These are phyloP conservation scores for Rusavskia elegans DNA, from an alignment of 495 filamentous ascomycete species.

Conservation along the genomic window DNA sequence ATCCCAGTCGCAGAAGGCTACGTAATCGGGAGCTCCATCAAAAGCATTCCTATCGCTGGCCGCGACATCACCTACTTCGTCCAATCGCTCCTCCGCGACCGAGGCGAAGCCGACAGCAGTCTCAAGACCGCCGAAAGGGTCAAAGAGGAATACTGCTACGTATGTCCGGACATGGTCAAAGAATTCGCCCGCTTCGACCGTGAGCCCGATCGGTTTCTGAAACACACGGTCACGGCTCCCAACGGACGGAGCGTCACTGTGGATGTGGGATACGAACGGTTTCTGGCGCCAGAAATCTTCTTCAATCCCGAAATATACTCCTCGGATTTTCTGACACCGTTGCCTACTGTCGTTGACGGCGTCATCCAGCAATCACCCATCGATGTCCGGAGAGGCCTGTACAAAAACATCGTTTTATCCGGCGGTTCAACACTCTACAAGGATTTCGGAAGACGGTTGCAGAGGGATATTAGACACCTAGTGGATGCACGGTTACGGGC, in stretches of 20 bases:
- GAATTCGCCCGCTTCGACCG: conserved; percentile 86
- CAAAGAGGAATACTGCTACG: conserved; percentile 97
- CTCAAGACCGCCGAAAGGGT: conserved; percentile 95
- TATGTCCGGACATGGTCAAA: conserved; percentile 95
- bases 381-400: conserved; percentile 87
- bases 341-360: conserved; percentile 84
- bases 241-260: conserved; percentile 71
- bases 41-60: conserved; percentile 93
- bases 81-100: conserved; percentile 86
- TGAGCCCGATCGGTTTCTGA: conserved; percentile 77
- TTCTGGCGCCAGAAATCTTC: conserved; percentile 96
- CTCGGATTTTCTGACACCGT: conserved; percentile 90
- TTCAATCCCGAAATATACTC: conserved; percentile 99
- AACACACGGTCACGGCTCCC: conserved; percentile 75
- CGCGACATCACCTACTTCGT: conserved; percentile 98
- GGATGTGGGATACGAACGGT: conserved; percentile 94
- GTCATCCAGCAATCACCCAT: conserved; percentile 97
- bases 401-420: conserved; percentile 98
- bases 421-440: conserved; percentile 95
- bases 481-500: conserved; percentile 84
- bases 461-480: conserved; percentile 88
- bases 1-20: conserved; percentile 98
- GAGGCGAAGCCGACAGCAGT: conserved; percentile 90
- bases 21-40: conserved; percentile 96
- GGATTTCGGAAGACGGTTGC: conserved; percentile 87